A percentile compares a stretch with the other conserved stretches of the same genome.
Conservation (phyloP, 331 rosid species). For the Cydonia oblonga region DNA sequence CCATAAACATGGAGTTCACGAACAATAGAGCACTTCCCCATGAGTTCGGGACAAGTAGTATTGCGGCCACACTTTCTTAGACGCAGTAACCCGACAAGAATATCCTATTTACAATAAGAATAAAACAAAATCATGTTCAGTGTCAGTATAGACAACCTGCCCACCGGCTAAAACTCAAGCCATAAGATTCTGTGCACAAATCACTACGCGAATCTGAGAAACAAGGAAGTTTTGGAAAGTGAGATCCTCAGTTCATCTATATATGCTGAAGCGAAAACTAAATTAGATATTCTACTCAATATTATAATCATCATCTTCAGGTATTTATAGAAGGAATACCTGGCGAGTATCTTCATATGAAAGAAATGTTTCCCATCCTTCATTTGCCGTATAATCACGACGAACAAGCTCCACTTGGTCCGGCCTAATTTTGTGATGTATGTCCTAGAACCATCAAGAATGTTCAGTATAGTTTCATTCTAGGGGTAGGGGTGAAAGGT, state of each 20-base stretch:
- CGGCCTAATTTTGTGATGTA: constrained; percentile 87
- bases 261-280: background rate
- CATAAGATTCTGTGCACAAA: background rate
- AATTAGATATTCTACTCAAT: background rate
- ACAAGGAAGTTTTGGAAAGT: background rate
- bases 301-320: background rate
- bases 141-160: background rate
- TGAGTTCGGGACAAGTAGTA: constrained; percentile 78
- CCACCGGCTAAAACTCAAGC: background rate
- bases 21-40: constrained; percentile 82
- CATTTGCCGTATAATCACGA: constrained; percentile 84
- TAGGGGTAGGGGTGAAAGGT: constrained; percentile 1
- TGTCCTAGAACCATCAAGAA: constrained; percentile 48
- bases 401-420: constrained; percentile 51
- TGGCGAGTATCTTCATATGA: constrained; percentile 88
- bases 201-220: background rate
- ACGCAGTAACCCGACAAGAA: constrained; percentile 84
- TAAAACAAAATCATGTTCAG: background rate
- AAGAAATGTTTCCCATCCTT: constrained; percentile 93
- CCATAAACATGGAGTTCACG: constrained; percentile 98
- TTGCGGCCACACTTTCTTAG: constrained; percentile 77
- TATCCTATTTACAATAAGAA: constrained; percentile 43
- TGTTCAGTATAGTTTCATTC: constrained; percentile 5
- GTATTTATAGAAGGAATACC: constrained; percentile 34
- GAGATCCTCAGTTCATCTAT: background rate